These are phyloP conservation scores for Coriolopsis trogii DNA, from an alignment of 1,284 basidiomycete genomes.

Conservation along the genomic window DNA sequence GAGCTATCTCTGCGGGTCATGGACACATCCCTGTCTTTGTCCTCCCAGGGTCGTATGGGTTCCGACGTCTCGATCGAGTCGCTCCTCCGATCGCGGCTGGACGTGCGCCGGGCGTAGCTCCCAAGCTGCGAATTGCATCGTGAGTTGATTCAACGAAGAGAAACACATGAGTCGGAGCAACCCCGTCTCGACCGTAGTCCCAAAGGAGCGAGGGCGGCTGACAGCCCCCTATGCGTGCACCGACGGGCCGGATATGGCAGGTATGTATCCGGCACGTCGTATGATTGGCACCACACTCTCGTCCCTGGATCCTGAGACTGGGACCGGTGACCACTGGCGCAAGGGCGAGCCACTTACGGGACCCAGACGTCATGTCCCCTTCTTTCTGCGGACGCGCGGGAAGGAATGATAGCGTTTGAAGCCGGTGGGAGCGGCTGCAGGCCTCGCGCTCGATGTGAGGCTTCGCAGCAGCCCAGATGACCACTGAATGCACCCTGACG, in stretches of 20 bases:
- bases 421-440: not conserved
- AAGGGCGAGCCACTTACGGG: no score
- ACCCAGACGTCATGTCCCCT: slow-evolving; percentile 8
- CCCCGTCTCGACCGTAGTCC: no score
- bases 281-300: no score
- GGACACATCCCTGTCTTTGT: slow-evolving; percentile 31
- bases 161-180: no score
- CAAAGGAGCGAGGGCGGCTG: not conserved
- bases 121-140: no score
- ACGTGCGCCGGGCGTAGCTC: slow-evolving; percentile 45
- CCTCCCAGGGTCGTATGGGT: slow-evolving; percentile 20
- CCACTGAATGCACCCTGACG: no score
- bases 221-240: not conserved
- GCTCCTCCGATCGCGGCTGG: slow-evolving; percentile 21
- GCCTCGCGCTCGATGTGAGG: slow-evolving; percentile 14
- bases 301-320: not conserved
- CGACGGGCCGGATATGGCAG: slow-evolving; percentile 1
- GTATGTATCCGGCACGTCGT: no score
- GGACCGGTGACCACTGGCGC: no score
- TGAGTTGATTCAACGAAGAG: no score
- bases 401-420: not conserved
- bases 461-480: slow-evolving; percentile 17
- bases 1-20: slow-evolving; percentile 24
- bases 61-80: slow-evolving; percentile 16
- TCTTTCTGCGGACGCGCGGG: not conserved